Percentiles rank a stretch among this genome's conserved stretches.
Evolutionary conservation across 2,329 filamentous ascomycete species (phyloP).

Genomic region (Exophiala calicioides): DNA sequence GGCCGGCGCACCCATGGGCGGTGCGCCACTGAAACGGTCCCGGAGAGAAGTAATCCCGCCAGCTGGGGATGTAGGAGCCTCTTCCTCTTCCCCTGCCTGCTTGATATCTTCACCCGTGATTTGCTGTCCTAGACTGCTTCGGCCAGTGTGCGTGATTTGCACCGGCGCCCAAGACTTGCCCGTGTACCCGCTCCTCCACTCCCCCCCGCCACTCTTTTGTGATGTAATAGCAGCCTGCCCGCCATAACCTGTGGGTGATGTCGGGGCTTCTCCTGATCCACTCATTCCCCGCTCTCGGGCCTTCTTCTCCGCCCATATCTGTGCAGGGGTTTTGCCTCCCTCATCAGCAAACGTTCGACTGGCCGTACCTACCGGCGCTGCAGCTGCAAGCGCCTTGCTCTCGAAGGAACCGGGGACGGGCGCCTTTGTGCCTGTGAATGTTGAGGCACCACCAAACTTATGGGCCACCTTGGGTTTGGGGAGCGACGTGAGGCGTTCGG

Average conservation of each 20-base stretch:
- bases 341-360: conserved; percentile 93
- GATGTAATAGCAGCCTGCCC: conserved; percentile 56
- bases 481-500: conserved; percentile 79
- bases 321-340: conserved; percentile 93
- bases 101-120: conserved; percentile 58
- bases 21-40: conserved; percentile 78
- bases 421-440: conserved; percentile 86
- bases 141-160: conserved; percentile 70
- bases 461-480: conserved; percentile 96
- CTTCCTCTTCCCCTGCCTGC: conserved; percentile 49
- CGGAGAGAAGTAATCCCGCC: conserved; percentile 73
- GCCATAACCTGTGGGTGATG: conserved; percentile 46
- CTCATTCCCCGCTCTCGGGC: conserved; percentile 68
- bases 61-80: conserved; percentile 56
- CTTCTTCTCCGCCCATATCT: conserved; percentile 97
- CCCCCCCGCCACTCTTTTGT: conserved; percentile 70
- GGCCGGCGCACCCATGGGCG: conserved; percentile 64
- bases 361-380: conserved; percentile 72
- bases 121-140: conserved; percentile 63
- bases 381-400: conserved; percentile 59
- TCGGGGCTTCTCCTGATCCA: conserved; percentile 53
- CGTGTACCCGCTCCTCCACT: conserved; percentile 89
- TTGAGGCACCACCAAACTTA: conserved; percentile 71
- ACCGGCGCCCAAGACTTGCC: conserved; percentile 91
- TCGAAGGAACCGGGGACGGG: conserved; percentile 72